Base-by-base conservation (phyloP, 495 filamentous ascomycete genomes). In the Penicillium canescens region DNA sequence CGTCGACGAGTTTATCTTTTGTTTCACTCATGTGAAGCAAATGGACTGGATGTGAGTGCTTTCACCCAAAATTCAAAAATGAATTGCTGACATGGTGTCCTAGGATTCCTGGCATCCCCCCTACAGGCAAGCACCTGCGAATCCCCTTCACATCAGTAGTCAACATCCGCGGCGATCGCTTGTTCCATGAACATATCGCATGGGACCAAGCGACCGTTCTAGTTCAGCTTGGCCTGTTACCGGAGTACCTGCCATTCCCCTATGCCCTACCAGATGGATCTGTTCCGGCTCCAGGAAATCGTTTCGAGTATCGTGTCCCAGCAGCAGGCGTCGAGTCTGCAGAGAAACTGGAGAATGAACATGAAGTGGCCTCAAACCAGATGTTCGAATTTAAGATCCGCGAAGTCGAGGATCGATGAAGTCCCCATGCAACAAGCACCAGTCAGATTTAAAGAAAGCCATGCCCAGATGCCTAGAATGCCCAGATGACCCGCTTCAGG, bases 161-260 rank as follows among this genome's bases (percentile, higher is more conserved):
- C 18, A 87, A 87, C 52, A 82, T 93, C 38, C 78, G 89, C 6
- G 90, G 88, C 5, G 87, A 88, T 33, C 81, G 86, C 23, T 67
- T 95, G 5, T 90, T 85, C 60, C 84, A 89, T 60, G 90, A 96
- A 67, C 86, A 92, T 56, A 87, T 93, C 28, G 81, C 86, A 46
- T 96, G 90, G 90, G 91, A 95, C 63, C 90, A 95, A 64, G 88
- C 84, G 0, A 86, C 82, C 2, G 86, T 91, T 7, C 72, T 96
- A 1, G 74, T 82, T 28, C 90, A 95, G 66, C 69, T 91, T 0
- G 88, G 88, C 0, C 59, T 94, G 26, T 63, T 95, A 49, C 81
- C 88, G 70, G 82, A 61, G 61, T 86, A 72, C 70, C 68, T 79
- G 1, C 76, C 80, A 8, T 86, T 80, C 46, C 82, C 83, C 7